Conservation (phyloP, 805 yeast species). For the Yarrowia porcina region DNA sequence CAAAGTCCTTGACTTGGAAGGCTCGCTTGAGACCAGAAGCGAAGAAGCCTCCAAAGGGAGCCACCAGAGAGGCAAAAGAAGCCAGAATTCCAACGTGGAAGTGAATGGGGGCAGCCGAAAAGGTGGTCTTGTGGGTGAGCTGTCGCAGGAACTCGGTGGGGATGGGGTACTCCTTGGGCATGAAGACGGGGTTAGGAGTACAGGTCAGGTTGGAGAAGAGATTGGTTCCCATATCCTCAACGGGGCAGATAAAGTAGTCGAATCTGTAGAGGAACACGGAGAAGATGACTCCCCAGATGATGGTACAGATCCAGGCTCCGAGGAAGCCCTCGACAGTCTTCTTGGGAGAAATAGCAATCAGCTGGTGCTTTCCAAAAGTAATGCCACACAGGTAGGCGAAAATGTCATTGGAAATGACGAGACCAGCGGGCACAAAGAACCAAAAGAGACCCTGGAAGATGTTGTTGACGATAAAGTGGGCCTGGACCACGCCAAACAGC, state of each 20-base stretch:
- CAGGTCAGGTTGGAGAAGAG: constrained; percentile 65
- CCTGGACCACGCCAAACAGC: constrained; percentile 85
- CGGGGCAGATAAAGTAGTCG: constrained; percentile 85
- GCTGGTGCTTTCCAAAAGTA: constrained; percentile 88
- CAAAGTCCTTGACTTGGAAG: constrained; percentile 93
- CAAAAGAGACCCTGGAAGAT: constrained; percentile 88
- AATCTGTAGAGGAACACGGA: constrained; percentile 62
- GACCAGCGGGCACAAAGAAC: constrained; percentile 87
- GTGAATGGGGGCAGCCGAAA: constrained; percentile 80
- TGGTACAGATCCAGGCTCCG: constrained; percentile 97
- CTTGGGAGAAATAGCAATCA: constrained; percentile 91
- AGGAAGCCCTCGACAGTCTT: constrained; percentile 96
- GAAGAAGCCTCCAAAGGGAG: constrained; percentile 98
- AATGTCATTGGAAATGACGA: constrained; percentile 91
- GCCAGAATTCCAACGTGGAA: constrained; percentile 84
- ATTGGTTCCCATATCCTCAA: constrained; percentile 52
- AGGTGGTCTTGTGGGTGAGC: constrained; percentile 45
- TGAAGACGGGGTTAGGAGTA: constrained; percentile 83
- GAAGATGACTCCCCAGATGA: constrained; percentile 63
- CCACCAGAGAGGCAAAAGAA: constrained; percentile 92
- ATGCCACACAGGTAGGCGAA: constrained; percentile 97
- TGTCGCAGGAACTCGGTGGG: constrained; percentile 62
- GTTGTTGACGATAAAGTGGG: constrained; percentile 86
- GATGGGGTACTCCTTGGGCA: constrained; percentile 71
- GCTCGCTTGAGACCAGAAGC: constrained; percentile 98